These are phyloP conservation scores for Torulaspora franciscae DNA, from an alignment of 805 yeast genomes.

Conservation along the genomic window DNA sequence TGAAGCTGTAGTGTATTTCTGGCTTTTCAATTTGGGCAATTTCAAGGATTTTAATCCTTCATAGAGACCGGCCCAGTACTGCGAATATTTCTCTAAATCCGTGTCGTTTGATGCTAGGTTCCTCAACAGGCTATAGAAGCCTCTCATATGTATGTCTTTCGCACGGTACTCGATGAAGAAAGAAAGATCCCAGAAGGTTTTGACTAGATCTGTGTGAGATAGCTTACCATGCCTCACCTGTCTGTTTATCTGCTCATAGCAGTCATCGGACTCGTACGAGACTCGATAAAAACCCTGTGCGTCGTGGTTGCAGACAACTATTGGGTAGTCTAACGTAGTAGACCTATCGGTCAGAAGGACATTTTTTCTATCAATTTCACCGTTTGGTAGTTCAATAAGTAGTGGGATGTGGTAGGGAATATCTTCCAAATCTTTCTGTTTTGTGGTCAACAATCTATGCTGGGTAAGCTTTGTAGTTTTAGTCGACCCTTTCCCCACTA, in stretches of 20 bases:
- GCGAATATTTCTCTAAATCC: slow-evolving; percentile 16
- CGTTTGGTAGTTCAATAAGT: slow-evolving; percentile 21
- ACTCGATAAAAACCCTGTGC: slow-evolving; percentile 45
- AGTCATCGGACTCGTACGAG: slow-evolving; percentile 38
- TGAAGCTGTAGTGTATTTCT: slow-evolving; percentile 11
- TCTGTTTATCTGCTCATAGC: slow-evolving; percentile 28
- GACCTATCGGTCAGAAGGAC: slow-evolving; percentile 32
- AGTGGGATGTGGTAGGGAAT: slow-evolving; percentile 61
- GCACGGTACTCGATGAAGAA: slow-evolving; percentile 32
- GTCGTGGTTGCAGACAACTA: slow-evolving; percentile 22
- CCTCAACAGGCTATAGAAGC: slow-evolving; percentile 29
- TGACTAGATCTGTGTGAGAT: slow-evolving; percentile 28
- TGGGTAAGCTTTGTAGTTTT: slow-evolving; percentile 38
- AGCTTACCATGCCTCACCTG: slow-evolving; percentile 21
- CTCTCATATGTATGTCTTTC: slow-evolving; percentile 26
- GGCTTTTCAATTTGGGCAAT: slow-evolving; percentile 13
- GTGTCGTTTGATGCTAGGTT: slow-evolving; percentile 13
- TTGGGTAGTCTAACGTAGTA: slow-evolving; percentile 16
- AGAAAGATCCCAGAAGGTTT: slow-evolving; percentile 36
- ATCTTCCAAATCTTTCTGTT: slow-evolving; percentile 44
- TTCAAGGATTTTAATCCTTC: slow-evolving; percentile 29
- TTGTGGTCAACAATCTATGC: slow-evolving; percentile 34
- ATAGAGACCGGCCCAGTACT: slow-evolving; percentile 28
- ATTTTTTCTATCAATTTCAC: slow-evolving; percentile 20
- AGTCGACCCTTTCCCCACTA: slow-evolving; percentile 21